Evolutionary conservation across 345 rosid species (phyloP).

Genomic region (Brassica incana): DNA sequence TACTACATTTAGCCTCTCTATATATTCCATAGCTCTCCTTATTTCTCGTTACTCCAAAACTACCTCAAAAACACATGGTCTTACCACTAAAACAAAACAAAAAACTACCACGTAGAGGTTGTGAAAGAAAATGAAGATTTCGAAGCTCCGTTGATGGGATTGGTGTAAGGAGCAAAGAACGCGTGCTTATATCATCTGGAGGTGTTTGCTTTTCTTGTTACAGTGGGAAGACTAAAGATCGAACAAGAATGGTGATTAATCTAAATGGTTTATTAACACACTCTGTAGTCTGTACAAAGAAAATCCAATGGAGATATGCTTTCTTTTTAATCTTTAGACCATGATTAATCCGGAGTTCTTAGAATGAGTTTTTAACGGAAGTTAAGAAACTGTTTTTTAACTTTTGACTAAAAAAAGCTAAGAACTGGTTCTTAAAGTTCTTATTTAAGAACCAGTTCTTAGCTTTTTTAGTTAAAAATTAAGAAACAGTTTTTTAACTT

Average conservation of each 20-base stretch:
- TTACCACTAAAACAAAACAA: neutral
- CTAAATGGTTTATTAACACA: constrained; percentile 4
- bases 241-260: constrained; percentile 25
- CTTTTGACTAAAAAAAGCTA: no score
- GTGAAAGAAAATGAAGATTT: constrained; percentile 28
- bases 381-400: no score
- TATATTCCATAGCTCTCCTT: constrained; percentile 25
- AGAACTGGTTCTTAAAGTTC: no score
- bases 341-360: no score
- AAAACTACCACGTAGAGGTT: neutral
- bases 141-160: constrained; percentile 46
- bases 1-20: constrained; percentile 15
- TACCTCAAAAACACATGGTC: neutral
- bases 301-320: neutral
- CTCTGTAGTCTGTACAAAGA: constrained; percentile 3
- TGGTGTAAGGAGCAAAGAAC: constrained; percentile 68
- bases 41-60: constrained; percentile 22
- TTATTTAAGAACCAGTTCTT: no score
- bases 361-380: no score
- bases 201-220: constrained; percentile 69
- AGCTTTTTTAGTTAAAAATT: no score
- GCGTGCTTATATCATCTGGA: constrained; percentile 69
- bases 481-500: no score
- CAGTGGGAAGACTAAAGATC: constrained; percentile 43
- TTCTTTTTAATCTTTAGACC: neutral